Base-by-base conservation (phyloP, 2,329 filamentous ascomycete species). In the Myrmaecium sp. region DNA sequence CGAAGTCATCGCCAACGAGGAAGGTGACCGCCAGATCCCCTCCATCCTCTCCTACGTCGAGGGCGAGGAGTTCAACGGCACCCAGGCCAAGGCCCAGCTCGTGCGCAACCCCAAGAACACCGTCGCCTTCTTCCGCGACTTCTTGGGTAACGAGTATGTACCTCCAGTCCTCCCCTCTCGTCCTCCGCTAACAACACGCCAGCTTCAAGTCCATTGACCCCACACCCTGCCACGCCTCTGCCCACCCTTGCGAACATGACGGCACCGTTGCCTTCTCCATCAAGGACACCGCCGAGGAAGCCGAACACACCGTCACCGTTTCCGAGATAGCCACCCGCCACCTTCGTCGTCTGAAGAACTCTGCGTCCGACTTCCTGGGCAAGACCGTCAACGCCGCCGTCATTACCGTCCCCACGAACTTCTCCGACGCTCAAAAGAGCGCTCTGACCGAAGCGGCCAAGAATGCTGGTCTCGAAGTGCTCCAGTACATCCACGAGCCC, bases 1-100 rank as follows among this genome's bases (percentile, higher is more conserved):
- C 37, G 82, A 94, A 54, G 86, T 98, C 37, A 95, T 98, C 59
- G 89, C 89, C 48, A 95, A 98, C 60, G 89, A 95, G 62, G 89
- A 95, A 50, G 89, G 89, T 65, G 89, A 98, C 58, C 84, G 89
- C 54, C 86, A 95, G 56, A 98, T 98, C 39, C 89, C 89, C 38
- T 81, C 83, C 22, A 73, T 91, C 42, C 64, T 98, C 42, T 94
- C 89, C 19, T 98, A 98, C 53, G 76, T 92, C 46, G 76, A 84
- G 29, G 89, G 84, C 39, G 89, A 98, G 50, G 86, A 98, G 60
- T 94, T 92, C 58, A 84, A 91, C 48, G 89, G 89, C 45, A 75
- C 79, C 38, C 86, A 98, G 59, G 89, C 86, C 45, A 98, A 95
- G 68, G 65, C 69, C 37, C 86, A 95, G 60, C 70, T 95, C 32